phyloP scores from a whole-genome alignment of 1,139 yeast genomes.

The Lizanozyma gosingica region DNA sequence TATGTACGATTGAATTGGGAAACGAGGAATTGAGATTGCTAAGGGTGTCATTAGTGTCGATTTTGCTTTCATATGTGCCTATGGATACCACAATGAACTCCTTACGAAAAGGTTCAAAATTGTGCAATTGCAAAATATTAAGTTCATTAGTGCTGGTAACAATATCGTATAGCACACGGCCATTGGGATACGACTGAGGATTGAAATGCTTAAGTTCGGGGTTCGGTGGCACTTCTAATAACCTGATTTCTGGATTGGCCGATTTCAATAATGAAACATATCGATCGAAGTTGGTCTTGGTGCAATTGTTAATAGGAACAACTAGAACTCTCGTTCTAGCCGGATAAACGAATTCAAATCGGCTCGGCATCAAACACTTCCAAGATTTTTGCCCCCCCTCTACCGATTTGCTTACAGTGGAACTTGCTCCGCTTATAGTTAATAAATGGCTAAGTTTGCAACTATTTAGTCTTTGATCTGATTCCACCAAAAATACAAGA shows the following conservation, averaged over 20 bases:
- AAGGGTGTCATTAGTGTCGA: background rate
- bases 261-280: conserved; percentile 38
- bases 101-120: conserved; percentile 83
- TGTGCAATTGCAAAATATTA: conserved; percentile 63
- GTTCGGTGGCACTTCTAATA: conserved; percentile 67
- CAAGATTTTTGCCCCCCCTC: background rate
- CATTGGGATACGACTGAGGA: conserved; percentile 80
- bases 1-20: conserved; percentile 58
- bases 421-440: too few relatives aligned
- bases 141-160: conserved; percentile 39
- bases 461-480: too few relatives aligned
- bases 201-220: conserved; percentile 52
- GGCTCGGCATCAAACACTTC: background rate
- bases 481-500: too few relatives aligned
- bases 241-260: conserved; percentile 51
- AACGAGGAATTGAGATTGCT: conserved; percentile 14
- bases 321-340: conserved; percentile 60
- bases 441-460: too few relatives aligned
- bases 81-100: conserved; percentile 62
- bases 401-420: too few relatives aligned
- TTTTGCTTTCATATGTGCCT: conserved; percentile 26
- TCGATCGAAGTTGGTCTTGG: conserved; percentile 35
- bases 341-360: conserved; percentile 26
- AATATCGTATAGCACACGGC: conserved; percentile 56
- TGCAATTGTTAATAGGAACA: conserved; percentile 60